These are phyloP conservation scores for Aspergillus versicolor DNA, from an alignment of 2,329 filamentous ascomycete species.

Conservation along the genomic window DNA sequence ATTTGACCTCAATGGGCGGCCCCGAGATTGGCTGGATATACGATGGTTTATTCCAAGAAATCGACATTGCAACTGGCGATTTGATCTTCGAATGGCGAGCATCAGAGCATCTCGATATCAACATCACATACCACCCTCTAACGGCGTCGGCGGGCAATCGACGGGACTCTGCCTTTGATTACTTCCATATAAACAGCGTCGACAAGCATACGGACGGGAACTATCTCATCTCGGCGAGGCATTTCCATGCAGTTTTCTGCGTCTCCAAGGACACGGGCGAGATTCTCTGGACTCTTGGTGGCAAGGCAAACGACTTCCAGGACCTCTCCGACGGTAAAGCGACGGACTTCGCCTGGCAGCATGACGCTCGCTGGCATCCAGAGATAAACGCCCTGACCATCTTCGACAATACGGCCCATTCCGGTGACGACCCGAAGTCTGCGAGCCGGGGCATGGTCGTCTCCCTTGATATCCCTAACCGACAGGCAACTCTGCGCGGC, in stretches of 20 bases:
- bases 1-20: conserved; percentile 28
- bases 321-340: conserved; percentile 24
- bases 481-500: conserved; percentile 41
- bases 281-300: conserved; percentile 29
- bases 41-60: conserved; percentile 32
- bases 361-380: conserved; percentile 30
- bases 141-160: conserved; percentile 10
- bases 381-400: conserved; percentile 21
- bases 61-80: conserved; percentile 36
- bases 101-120: conserved; percentile 31
- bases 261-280: conserved; percentile 19
- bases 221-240: conserved; percentile 54
- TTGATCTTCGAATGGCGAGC: conserved; percentile 38
- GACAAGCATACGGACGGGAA: conserved; percentile 53
- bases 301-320: conserved; percentile 28
- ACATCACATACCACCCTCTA: conserved; percentile 19
- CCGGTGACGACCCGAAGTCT: conserved; percentile 11
- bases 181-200: conserved; percentile 58
- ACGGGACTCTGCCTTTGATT: conserved; percentile 48
- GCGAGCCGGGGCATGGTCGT: conserved; percentile 23
- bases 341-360: conserved; percentile 29
- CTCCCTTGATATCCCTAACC: conserved; percentile 47
- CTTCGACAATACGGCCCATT: conserved; percentile 27
- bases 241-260: conserved; percentile 34
- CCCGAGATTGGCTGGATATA: conserved; percentile 31